These are phyloP conservation scores for Dactylonectria estremocensis DNA, from an alignment of 2,329 filamentous ascomycete genomes.

Conservation along the genomic window DNA sequence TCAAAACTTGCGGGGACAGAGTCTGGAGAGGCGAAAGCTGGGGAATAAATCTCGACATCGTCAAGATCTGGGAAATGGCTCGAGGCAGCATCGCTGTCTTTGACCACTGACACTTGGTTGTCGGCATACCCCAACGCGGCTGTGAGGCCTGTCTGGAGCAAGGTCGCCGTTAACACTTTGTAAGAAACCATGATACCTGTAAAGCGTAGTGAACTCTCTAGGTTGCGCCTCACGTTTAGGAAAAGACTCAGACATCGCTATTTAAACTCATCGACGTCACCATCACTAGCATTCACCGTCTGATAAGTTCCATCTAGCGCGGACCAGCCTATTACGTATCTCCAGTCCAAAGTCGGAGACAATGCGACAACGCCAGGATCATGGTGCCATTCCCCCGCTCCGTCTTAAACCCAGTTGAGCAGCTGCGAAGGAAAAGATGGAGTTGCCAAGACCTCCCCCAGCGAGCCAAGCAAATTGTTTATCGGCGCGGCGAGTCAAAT, in stretches of 20 bases:
- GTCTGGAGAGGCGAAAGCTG: slow-evolving; percentile 43
- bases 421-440: slow-evolving; percentile 8
- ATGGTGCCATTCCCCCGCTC: slow-evolving; percentile 4
- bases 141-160: slow-evolving; percentile 39
- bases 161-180: slow-evolving; percentile 15
- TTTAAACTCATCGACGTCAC: not conserved
- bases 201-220: too few relatives aligned
- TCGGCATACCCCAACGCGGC: slow-evolving; percentile 45
- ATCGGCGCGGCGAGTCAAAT: not conserved
- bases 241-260: not conserved
- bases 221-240: too few relatives aligned
- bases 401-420: slow-evolving; percentile 6
- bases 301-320: not conserved
- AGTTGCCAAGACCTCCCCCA: slow-evolving; percentile 1
- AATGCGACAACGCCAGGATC: not conserved
- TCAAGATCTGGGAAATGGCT: slow-evolving; percentile 43
- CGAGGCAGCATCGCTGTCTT: slow-evolving; percentile 42
- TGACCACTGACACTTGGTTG: slow-evolving; percentile 45
- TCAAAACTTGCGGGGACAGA: slow-evolving; percentile 44
- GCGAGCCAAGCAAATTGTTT: slow-evolving; percentile 10
- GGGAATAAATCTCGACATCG: slow-evolving; percentile 44
- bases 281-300: not conserved
- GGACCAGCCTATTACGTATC: not conserved
- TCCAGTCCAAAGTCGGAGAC: not conserved
- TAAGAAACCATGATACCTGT: slow-evolving; percentile 27